Conservation (phyloP, 768 basidiomycete species). For the Hemileccinum rubropunctum region DNA sequence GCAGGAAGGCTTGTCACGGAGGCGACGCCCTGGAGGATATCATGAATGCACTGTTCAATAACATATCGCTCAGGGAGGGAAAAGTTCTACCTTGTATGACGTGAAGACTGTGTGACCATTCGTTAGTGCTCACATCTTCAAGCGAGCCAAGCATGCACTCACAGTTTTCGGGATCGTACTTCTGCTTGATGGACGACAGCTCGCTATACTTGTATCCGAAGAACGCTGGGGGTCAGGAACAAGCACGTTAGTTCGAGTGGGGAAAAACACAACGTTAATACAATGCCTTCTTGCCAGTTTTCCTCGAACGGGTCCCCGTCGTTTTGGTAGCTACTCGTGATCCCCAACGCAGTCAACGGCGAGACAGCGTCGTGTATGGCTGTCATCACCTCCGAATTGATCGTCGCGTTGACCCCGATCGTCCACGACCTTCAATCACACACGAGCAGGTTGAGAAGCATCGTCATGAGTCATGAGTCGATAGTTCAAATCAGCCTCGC, state of each 20-base stretch:
- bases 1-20: too few relatives aligned
- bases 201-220: slow-evolving; percentile 19
- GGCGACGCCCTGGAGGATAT: too few relatives aligned
- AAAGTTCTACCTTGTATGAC: slow-evolving; percentile 14
- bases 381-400: background rate
- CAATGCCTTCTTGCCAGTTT: slow-evolving; percentile 17
- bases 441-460: background rate
- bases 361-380: slow-evolving; percentile 8
- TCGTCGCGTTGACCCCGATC: background rate
- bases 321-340: slow-evolving; percentile 23
- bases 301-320: slow-evolving; percentile 18
- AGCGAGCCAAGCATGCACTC: background rate
- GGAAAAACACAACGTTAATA: too few relatives aligned
- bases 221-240: slow-evolving; percentile 6
- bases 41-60: too few relatives aligned
- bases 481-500: background rate
- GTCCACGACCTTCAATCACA: slow-evolving; percentile 14
- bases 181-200: slow-evolving; percentile 19
- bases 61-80: too few relatives aligned
- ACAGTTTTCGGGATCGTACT: slow-evolving; percentile 22
- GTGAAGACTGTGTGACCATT: slow-evolving; percentile 9
- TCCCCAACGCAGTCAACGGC: slow-evolving; percentile 15
- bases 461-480: too few relatives aligned
- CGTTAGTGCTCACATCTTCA: background rate
- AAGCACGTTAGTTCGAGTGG: too few relatives aligned